Evolutionary conservation across 768 basidiomycete genomes (phyloP), one percentile per base, ranked within the genome.

Genomic region (Cyclocybe cylindracea): DNA sequence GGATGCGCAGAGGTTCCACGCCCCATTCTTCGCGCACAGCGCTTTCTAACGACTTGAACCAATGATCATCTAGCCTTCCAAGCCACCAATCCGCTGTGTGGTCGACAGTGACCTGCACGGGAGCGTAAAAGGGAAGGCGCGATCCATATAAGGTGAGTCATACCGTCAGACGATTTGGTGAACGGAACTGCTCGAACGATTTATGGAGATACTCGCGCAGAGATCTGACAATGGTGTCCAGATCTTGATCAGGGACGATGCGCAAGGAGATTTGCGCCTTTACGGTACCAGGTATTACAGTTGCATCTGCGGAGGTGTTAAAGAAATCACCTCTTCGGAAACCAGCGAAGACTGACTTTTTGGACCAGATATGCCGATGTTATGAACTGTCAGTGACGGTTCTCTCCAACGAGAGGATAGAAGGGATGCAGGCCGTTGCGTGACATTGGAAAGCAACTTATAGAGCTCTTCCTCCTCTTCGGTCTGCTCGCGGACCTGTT

Each of bases 11-110:
- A 4, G 96, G 96, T 53, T 85, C 79, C 39, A 86, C 74, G 4
- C 86, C 86, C 96, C 96, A 99, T 61, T 95, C 92, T 40, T 90
- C 85, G 44, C 78, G 74, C 0, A 99, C 85, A 16, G 93, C 89
- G 36, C 76, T 72, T 65, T 96, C 92, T 45, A 99, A 77, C 0
- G 90, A 86, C 56, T 85, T 81, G 74, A 95, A 96, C 85, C 91
- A 97, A 3, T 79, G 79, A 52, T 88, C 87, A 48, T 91, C 83
- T 37, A 96, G 78, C 48, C 89, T 84, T 0, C 95, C 94, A 2
- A 99, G 78, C 96, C 96, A 99, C 95, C 95, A 98, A 61, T 94
- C 88, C 0, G 94, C 94, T 2, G 82, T 87, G 53, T 92, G 89
- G 39, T 89, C 84, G 47, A 97, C 83, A 14, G 74, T 78, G 57